Conservation (phyloP, 345 rosid genomes). For the Citropsis articulata region DNA sequence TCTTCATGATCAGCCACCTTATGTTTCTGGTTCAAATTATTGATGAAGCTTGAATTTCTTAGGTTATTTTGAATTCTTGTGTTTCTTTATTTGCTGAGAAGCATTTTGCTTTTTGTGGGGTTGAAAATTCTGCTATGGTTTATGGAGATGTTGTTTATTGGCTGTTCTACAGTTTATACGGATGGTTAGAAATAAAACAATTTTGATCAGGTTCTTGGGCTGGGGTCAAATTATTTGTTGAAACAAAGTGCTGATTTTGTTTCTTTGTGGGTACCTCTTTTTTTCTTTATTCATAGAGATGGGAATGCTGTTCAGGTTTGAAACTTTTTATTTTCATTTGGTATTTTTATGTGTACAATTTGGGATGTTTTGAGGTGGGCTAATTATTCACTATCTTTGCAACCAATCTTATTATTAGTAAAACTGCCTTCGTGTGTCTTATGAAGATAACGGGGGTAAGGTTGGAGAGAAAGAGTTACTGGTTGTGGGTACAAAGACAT, state of each 20-base stretch:
- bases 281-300: not conserved
- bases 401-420: not conserved
- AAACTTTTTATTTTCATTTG: not conserved
- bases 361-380: not conserved
- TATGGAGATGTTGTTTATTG: not conserved
- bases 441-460: not conserved
- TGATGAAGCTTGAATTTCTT: not conserved
- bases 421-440: not conserved
- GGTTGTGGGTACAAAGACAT: not conserved
- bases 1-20: not conserved
- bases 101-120: not conserved
- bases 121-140: not conserved
- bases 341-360: not conserved
- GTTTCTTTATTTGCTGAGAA: not conserved
- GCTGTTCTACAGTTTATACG: not conserved
- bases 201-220: not conserved
- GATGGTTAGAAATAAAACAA: not conserved
- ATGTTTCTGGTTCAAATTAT: not conserved
- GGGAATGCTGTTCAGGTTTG: not conserved
- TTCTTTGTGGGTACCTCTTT: not conserved
- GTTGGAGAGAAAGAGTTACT: not conserved
- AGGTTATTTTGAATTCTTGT: not conserved
- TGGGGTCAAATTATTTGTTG: not conserved
- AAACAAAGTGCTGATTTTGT: not conserved
- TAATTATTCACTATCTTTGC: not conserved